Evolutionary conservation across 2,329 filamentous ascomycete species (phyloP), one percentile per base, ranked within the genome.

Genomic region (Penicillium sclerotigenum): DNA sequence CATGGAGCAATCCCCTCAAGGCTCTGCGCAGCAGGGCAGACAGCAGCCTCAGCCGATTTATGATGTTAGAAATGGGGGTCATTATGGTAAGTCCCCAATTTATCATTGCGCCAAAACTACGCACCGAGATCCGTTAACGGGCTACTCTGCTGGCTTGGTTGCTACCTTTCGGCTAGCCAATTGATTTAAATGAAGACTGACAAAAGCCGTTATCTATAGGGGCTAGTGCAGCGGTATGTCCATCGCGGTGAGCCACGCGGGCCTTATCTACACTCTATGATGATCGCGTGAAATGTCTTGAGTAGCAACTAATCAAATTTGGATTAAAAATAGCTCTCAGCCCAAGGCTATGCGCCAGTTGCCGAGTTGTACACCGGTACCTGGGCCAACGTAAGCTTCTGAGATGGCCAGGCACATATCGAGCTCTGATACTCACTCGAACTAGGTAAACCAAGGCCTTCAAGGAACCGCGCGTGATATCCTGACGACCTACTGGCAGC

Each of bases 401-500:
- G 20, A 45, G 10, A 14, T 41, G 11, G 40, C 26, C 14, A 8
- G 14, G 37, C 13, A 8, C 14, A 24, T 38, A 13, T 42, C 16
- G 26, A 40, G 10, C 20, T n/a, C 26, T 22, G 33, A 58, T 41
- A 49, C 59, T 75, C 56, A 74, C 56, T 46, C 38, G 50, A 31
- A 34, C 54, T 68, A 95, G 90, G 91, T 97, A 63, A 96, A 96
- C 71, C 94, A 99, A 83, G 94, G 94, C 47, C 83, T 99, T 46
- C 89, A 87, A 56, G 92, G 91, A 59, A 88, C 89, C 60, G 96
- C 97, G 75, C 93, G 96, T 73, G 94, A 99, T 73, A 97, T 97
- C 69, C 81, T 99, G 67, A 97, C 95, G 41, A 97, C 93, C 6
- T 99, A 99, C 79, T 99, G 94, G 94, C 94, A 99, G 75, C 93